A percentile compares a stretch with the other conserved stretches of the same genome.
These are phyloP conservation scores for Aureobasidium leucospermi DNA, from an alignment of 2,329 filamentous ascomycete genomes.

Conservation along the genomic window DNA sequence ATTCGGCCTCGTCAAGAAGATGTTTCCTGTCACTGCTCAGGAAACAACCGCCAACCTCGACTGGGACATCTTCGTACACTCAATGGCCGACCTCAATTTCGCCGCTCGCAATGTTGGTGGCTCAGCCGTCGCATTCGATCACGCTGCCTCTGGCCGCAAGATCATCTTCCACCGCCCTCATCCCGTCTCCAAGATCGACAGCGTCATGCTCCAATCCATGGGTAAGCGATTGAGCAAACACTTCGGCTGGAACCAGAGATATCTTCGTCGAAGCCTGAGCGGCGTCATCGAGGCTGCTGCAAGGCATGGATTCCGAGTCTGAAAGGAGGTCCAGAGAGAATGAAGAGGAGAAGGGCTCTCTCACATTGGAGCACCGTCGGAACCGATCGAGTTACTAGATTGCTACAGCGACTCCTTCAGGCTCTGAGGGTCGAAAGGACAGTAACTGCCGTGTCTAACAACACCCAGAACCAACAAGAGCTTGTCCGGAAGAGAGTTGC, in stretches of 20 bases:
- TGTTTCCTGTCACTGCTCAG: background rate
- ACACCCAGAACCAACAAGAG: too few relatives aligned
- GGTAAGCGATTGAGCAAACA: background rate
- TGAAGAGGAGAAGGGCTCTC: too few relatives aligned
- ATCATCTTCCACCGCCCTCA: conserved; percentile 15
- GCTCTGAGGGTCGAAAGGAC: too few relatives aligned
- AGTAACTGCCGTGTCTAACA: too few relatives aligned
- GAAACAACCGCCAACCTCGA: background rate
- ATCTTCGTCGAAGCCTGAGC: background rate
- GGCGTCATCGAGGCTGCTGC: too few relatives aligned
- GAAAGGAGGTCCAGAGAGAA: too few relatives aligned
- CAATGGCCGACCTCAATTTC: background rate
- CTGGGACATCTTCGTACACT: background rate
- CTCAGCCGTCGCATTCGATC: background rate
- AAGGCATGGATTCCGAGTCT: too few relatives aligned
- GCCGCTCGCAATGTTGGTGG: background rate
- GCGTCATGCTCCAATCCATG: conserved; percentile 13
- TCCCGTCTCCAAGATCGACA: conserved; percentile 12
- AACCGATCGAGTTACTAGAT: too few relatives aligned
- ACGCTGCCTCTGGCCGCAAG: background rate
- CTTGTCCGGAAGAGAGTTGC: too few relatives aligned
- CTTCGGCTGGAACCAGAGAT: background rate
- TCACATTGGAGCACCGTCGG: too few relatives aligned
- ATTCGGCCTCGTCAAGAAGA: background rate
- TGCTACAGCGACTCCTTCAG: too few relatives aligned